Evolutionary conservation across 2,329 filamentous ascomycete genomes (phyloP), one percentile per base, ranked within the genome.

Genomic region (Tolypocladium tundrense): DNA sequence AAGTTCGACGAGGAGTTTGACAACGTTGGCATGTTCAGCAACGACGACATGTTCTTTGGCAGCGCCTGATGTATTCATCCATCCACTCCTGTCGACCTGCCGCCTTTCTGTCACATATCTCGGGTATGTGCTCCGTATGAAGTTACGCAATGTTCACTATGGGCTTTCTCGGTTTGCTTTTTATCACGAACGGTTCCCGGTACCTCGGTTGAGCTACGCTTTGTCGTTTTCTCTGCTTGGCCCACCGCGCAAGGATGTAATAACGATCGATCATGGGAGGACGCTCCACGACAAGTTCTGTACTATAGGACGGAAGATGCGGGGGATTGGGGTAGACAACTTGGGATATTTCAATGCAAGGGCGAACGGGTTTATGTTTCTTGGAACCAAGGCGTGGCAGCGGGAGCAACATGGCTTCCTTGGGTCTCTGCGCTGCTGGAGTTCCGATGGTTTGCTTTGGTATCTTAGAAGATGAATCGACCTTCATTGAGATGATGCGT

Each of bases 1-100:
- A 81, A 81, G 68, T 81, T 80, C 63, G 79, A 81, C 56, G 80
- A 83, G 50, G 77, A 79, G 50, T 80, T 78, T 57, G 76, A 80
- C 60, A 74, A 72, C 58, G 76, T 78, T 39, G 73, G 72, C 67
- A 79, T 84, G 77, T 82, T 83, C 62, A 75, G 72, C 35, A 74
- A 71, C 60, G 78, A 80, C 57, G 79, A 82, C 60, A 70, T 82
- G 57, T 81, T 83, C 64, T 83, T 82, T 64, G 73, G 75, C 55
- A 73, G 62, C 61, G 63, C 67, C 57, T 73, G 62, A 66, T 37
- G 13, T 4, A 9, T 40, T 4, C 39, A 21, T 19, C 8, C 48
- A n/a, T 11, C 4, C 7, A 42, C 53, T 16, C 9, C 39, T 39
- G 39, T 35, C 51, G 42, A 31, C 6, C 58, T 37, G 21, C 40